phyloP scores from a whole-genome alignment of 371 early-diverging fungal species.

The Mucor ambiguus region DNA sequence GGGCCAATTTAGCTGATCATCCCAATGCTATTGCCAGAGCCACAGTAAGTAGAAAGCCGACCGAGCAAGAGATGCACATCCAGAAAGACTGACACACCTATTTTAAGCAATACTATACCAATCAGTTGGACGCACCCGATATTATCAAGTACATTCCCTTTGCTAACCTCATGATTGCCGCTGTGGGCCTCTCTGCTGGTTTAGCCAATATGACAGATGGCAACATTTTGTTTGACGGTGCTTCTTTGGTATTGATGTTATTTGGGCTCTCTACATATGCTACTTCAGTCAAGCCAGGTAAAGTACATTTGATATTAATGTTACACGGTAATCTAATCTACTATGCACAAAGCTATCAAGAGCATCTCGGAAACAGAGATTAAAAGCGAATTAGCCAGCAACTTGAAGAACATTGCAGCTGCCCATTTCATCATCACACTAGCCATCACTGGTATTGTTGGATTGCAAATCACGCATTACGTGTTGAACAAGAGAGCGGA shows the following conservation, averaged over 20 bases:
- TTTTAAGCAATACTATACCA: slow-evolving; percentile 42
- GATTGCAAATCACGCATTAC: slow-evolving; percentile 48
- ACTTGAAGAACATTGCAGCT: slow-evolving; percentile 51
- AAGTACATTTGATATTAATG: neutral
- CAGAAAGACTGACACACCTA: neutral
- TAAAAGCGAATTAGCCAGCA: slow-evolving; percentile 20
- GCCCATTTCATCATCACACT: slow-evolving; percentile 52
- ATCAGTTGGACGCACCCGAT: slow-evolving; percentile 42
- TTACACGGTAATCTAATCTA: neutral
- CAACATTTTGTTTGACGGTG: slow-evolving; percentile 53
- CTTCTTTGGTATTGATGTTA: slow-evolving; percentile 51
- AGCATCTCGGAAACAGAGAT: slow-evolving; percentile 27
- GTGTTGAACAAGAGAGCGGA: slow-evolving; percentile 41
- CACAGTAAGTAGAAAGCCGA: slow-evolving; percentile 28
- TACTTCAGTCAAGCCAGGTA: slow-evolving; percentile 52
- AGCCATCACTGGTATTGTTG: slow-evolving; percentile 54
- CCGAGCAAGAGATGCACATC: neutral
- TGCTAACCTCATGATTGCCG: slow-evolving; percentile 48
- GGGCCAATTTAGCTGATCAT: slow-evolving; percentile 49
- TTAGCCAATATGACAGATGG: slow-evolving; percentile 50
- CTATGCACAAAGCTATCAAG: slow-evolving; percentile 25
- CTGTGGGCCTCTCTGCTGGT: slow-evolving; percentile 50
- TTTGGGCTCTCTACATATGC: slow-evolving; percentile 51
- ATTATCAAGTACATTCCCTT: slow-evolving; percentile 52
- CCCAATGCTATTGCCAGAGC: slow-evolving; percentile 47